Evolutionary conservation across 2,329 filamentous ascomycete genomes (phyloP).

Genomic region (Aspergillus fischeri): DNA sequence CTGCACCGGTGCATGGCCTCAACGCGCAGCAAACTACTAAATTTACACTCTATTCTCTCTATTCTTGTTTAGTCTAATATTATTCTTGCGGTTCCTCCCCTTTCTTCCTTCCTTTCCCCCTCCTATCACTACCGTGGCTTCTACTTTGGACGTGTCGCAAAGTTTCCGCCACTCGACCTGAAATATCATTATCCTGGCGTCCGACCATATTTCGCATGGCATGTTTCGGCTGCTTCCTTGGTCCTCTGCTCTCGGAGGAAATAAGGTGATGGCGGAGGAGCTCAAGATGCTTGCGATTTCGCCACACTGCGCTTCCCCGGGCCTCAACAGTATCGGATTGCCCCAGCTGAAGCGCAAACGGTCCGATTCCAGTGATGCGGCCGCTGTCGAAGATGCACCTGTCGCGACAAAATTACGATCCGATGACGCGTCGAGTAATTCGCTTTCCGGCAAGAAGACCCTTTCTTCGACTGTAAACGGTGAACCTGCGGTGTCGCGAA

Average conservation of each 20-base stretch:
- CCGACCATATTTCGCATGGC: slow-evolving; percentile 38
- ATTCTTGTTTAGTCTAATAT: background rate
- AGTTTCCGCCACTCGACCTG: slow-evolving; percentile 8
- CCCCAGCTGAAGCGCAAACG: slow-evolving; percentile 58
- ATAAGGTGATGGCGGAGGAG: slow-evolving; percentile 43
- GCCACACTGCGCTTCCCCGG: slow-evolving; percentile 29
- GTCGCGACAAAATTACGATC: slow-evolving; percentile 29
- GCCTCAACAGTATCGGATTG: slow-evolving; percentile 25
- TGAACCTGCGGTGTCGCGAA: slow-evolving; percentile 9
- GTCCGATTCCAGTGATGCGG: slow-evolving; percentile 45
- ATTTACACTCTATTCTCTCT: background rate
- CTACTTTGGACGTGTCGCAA: slow-evolving; percentile 9
- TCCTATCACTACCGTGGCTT: background rate
- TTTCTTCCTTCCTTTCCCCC: background rate
- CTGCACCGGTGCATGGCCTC: slow-evolving; percentile 18
- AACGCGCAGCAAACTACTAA: slow-evolving; percentile 5
- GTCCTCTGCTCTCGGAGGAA: slow-evolving; percentile 43
- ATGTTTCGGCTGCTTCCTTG: slow-evolving; percentile 48
- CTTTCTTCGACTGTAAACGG: slow-evolving; percentile 11
- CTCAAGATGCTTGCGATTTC: slow-evolving; percentile 41
- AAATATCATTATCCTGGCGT: slow-evolving; percentile 6
- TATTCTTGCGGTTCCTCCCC: background rate
- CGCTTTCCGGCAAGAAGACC: slow-evolving; percentile 3
- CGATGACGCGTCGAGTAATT: slow-evolving; percentile 20
- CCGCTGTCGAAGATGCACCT: slow-evolving; percentile 24